Percentiles rank a stretch among this genome's conserved stretches.
Evolutionary conservation across 345 rosid species (phyloP).

Genomic region (Arabidopsis arenosa): DNA sequence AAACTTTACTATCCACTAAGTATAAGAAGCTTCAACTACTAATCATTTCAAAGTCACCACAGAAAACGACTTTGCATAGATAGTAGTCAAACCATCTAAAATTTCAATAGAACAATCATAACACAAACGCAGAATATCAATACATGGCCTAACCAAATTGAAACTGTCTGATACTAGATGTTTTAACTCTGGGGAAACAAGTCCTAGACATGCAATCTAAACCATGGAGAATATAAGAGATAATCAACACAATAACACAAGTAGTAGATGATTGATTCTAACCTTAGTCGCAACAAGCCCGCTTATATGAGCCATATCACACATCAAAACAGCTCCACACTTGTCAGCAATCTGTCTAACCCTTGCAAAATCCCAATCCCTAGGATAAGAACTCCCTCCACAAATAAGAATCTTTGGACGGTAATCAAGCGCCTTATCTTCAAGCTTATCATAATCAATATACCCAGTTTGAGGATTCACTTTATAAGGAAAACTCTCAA

Average conservation of each 20-base stretch:
- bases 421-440: slow-evolving; percentile 92
- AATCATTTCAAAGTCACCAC: slow-evolving; percentile 1
- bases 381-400: slow-evolving; percentile 97
- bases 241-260: background rate
- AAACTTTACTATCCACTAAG: background rate
- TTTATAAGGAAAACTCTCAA: slow-evolving; percentile 88
- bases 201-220: background rate
- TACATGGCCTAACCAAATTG: background rate
- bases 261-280: slow-evolving; percentile 31
- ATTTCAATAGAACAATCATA: background rate
- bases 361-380: slow-evolving; percentile 96
- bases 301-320: slow-evolving; percentile 98
- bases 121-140: background rate
- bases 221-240: background rate
- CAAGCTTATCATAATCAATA: slow-evolving; percentile 88
- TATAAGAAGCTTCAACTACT: background rate
- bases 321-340: slow-evolving; percentile 93
- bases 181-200: background rate
- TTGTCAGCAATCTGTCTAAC: slow-evolving; percentile 88
- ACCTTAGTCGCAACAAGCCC: slow-evolving; percentile 98
- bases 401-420: slow-evolving; percentile 94
- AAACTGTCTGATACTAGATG: background rate
- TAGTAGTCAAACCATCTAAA: background rate
- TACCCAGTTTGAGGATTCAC: slow-evolving; percentile 85
- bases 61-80: background rate